These are phyloP conservation scores for Chlorophyllum brunneum DNA, from an alignment of 768 basidiomycete genomes.

Conservation along the genomic window DNA sequence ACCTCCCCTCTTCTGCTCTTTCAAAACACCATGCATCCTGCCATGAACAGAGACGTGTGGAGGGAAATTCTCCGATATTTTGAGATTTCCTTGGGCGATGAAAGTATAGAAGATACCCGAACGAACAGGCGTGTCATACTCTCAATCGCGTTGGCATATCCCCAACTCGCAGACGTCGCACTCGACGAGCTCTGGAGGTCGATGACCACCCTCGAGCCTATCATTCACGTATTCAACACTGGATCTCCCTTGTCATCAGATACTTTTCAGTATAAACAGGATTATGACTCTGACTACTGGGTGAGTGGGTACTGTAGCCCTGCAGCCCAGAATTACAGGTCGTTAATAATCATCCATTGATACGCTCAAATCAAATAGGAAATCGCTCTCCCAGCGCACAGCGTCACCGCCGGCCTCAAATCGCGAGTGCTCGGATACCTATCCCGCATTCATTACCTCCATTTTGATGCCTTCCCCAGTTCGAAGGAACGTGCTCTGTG, in stretches of 20 bases:
- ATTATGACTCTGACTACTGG: neutral
- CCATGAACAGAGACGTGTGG: neutral
- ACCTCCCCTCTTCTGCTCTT: neutral
- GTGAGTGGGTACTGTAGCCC: too few species aligned
- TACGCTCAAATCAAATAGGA: neutral
- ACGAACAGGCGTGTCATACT: neutral
- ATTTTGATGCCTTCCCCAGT: neutral
- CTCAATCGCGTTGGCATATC: neutral
- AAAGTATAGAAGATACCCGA: neutral
- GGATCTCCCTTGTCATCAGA: neutral
- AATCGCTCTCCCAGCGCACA: neutral
- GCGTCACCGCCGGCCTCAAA: neutral
- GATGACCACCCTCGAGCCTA: neutral
- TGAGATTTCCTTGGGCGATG: neutral
- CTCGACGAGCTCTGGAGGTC: conserved; percentile 6
- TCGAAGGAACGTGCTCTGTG: neutral
- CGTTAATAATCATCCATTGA: neutral
- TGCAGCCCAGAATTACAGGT: too few species aligned
- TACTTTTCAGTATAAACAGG: neutral
- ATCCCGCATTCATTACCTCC: neutral
- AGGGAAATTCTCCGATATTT: neutral
- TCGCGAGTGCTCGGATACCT: neutral
- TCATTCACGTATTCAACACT: neutral
- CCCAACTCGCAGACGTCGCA: neutral
- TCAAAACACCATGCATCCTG: neutral